Evolutionary conservation across 2,329 filamentous ascomycete species (phyloP), one percentile per base, ranked within the genome.

Genomic region (Fusarium sulawesiense): DNA sequence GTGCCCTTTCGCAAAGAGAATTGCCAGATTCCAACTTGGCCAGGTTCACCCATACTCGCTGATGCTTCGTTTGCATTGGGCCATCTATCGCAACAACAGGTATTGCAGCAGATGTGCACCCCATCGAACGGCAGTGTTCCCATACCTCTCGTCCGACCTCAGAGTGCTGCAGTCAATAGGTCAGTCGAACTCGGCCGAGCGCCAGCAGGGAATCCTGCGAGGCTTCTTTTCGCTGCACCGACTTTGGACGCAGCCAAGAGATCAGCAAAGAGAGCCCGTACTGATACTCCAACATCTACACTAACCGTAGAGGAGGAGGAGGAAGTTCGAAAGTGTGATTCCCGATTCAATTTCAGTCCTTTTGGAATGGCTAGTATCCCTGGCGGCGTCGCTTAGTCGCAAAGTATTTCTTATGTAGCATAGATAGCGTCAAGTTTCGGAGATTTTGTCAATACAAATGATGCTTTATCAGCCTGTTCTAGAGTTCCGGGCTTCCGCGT

Each of bases 281-380:
- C 82, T 53, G 83, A 58, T 21, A 66, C 59, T 25, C 66, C 72
- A 55, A 50, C 30, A 4, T 82, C 84, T 37, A 73, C 78, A n/a
- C 84, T 81, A 66, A 81, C 74, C 11, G 81, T 85, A 18, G 85
- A 85, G 41, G 82, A 83, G 21, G 83, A 86, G 51, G 83, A 86
- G 44, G 83, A 85, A 64, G 80, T 81, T 34, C 78, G 79, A 14
- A 77, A 79, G 12, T 66, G 58, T 7, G 78, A 73, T 45, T 68
- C 78, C 14, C 65, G 66, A 16, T 50, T 70, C 48, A 75, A 68
- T 7, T 64, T 76, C 8, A 66, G 68, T 10, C 60, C 77, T 6
- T 69, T 74, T 27, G 49, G 47, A 16, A 61, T 67, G 16, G 56
- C 56, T 9, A 57, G 47, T 18, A 25, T 53, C 20, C 30, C 34